These are phyloP conservation scores for Pyrenochaeta sp. DNA, from an alignment of 2,329 filamentous ascomycete species.

Conservation along the genomic window DNA sequence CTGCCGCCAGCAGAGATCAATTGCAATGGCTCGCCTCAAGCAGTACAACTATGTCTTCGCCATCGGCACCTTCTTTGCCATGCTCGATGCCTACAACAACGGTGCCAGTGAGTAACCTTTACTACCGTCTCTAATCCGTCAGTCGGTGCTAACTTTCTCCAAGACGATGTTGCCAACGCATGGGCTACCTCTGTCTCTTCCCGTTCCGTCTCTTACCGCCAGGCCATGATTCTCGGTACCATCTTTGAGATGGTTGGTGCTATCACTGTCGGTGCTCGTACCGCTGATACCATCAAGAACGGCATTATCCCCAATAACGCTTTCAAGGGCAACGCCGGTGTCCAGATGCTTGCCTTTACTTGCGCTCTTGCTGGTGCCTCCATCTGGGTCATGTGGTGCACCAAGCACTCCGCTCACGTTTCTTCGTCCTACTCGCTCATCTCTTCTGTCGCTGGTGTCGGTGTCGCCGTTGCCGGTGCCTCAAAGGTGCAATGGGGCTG, in stretches of 20 bases:
- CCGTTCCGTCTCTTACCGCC: conserved; percentile 74
- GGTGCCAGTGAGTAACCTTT: conserved; percentile 71
- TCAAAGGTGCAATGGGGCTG: conserved; percentile 66
- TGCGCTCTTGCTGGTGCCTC: conserved; percentile 70
- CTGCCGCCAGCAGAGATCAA: conserved; percentile 18
- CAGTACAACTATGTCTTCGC: conserved; percentile 75
- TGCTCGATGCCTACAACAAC: conserved; percentile 81
- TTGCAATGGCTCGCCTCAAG: conserved; percentile 32
- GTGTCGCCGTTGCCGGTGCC: conserved; percentile 64
- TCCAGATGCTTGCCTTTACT: conserved; percentile 65
- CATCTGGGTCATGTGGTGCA: conserved; percentile 83
- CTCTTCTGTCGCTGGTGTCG: conserved; percentile 57
- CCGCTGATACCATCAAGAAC: conserved; percentile 82
- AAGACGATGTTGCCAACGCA: conserved; percentile 84
- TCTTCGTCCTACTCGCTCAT: conserved; percentile 65
- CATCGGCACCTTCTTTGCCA: conserved; percentile 78
- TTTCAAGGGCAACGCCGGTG: conserved; percentile 56
- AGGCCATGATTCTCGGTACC: conserved; percentile 62
- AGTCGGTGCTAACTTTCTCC: conserved; percentile 14
- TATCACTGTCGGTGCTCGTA: conserved; percentile 57
- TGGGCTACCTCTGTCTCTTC: conserved; percentile 85
- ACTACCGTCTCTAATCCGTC: background rate
- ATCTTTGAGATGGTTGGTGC: conserved; percentile 60
- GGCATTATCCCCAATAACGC: conserved; percentile 61
- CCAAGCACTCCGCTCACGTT: conserved; percentile 72